Evolutionary conservation across 768 basidiomycete genomes (phyloP).

Genomic region (Termitomyces bulborhizus): DNA sequence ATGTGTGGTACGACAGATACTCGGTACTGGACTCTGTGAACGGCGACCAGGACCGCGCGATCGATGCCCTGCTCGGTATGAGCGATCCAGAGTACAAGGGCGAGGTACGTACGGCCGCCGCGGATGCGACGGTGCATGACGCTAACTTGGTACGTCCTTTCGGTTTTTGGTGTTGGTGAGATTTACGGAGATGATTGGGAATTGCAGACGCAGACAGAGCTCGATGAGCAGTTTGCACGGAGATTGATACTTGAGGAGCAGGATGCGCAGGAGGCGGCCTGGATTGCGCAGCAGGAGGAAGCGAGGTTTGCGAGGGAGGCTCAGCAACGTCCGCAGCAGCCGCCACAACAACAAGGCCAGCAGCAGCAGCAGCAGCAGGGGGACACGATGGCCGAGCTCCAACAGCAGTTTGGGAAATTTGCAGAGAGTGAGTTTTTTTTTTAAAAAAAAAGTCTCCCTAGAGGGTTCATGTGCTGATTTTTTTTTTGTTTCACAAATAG

Average conservation of each 20-base stretch:
- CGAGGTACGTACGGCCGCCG: conserved; percentile 28
- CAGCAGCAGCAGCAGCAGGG: background rate
- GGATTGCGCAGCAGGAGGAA: conserved; percentile 23
- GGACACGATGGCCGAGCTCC: conserved; percentile 63
- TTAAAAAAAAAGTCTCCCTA: too few relatives aligned
- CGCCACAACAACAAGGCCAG: background rate
- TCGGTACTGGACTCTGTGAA: conserved; percentile 68
- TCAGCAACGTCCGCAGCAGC: background rate
- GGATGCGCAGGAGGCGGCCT: conserved; percentile 31
- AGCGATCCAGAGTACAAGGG: conserved; percentile 70
- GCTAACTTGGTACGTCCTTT: background rate
- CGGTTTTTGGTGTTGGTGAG: too few relatives aligned
- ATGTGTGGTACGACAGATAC: conserved; percentile 29
- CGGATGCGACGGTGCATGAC: background rate
- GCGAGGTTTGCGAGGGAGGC: background rate
- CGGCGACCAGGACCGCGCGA: conserved; percentile 68
- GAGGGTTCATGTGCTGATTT: too few relatives aligned
- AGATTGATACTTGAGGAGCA: conserved; percentile 63
- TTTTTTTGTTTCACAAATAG: conserved; percentile 22
- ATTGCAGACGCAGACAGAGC: conserved; percentile 51
- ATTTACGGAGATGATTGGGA: too few relatives aligned
- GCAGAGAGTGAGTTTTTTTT: conserved; percentile 62
- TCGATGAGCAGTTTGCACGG: conserved; percentile 78
- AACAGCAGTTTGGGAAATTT: conserved; percentile 68
- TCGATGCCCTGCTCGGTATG: conserved; percentile 79